Evolutionary conservation across 305 asterid genomes (phyloP).

Genomic region (Withania somnifera): DNA sequence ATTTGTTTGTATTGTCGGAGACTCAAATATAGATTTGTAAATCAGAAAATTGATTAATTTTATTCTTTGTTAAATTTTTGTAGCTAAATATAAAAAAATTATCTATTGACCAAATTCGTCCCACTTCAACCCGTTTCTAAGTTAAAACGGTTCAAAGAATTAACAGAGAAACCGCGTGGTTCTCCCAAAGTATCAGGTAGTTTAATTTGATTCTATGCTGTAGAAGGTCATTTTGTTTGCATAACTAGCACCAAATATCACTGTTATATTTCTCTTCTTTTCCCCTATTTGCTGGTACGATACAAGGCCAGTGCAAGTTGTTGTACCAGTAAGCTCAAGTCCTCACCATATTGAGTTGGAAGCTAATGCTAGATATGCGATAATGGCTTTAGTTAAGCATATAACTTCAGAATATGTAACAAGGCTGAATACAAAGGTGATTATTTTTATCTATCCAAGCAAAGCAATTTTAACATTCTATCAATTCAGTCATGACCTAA

Average conservation of each 20-base stretch:
- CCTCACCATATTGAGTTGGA: slow-evolving; percentile 73
- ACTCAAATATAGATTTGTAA: too few relatives aligned
- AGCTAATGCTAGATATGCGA: slow-evolving; percentile 54
- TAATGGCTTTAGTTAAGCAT: slow-evolving; percentile 65
- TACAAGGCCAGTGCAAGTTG: slow-evolving; percentile 47
- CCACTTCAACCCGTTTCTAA: too few relatives aligned
- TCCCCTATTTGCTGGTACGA: slow-evolving; percentile 30
- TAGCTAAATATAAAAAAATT: too few relatives aligned
- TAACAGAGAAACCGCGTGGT: too few relatives aligned
- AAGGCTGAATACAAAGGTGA: slow-evolving; percentile 64
- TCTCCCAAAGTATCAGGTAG: too few relatives aligned
- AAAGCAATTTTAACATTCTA: neutral
- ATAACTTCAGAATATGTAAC: slow-evolving; percentile 39
- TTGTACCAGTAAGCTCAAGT: slow-evolving; percentile 61
- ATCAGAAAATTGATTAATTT: too few relatives aligned
- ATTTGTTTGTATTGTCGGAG: too few relatives aligned
- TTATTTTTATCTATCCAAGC: neutral
- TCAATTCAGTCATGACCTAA: neutral
- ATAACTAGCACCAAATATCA: neutral
- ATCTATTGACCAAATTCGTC: too few relatives aligned
- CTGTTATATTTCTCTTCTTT: neutral
- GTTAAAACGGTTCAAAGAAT: too few relatives aligned
- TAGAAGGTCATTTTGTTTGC: neutral
- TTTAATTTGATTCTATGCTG: neutral
- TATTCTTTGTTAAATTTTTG: too few relatives aligned